Base-by-base conservation (phyloP, 2,329 filamentous ascomycete species). In the Diaporthe citriasiana region DNA sequence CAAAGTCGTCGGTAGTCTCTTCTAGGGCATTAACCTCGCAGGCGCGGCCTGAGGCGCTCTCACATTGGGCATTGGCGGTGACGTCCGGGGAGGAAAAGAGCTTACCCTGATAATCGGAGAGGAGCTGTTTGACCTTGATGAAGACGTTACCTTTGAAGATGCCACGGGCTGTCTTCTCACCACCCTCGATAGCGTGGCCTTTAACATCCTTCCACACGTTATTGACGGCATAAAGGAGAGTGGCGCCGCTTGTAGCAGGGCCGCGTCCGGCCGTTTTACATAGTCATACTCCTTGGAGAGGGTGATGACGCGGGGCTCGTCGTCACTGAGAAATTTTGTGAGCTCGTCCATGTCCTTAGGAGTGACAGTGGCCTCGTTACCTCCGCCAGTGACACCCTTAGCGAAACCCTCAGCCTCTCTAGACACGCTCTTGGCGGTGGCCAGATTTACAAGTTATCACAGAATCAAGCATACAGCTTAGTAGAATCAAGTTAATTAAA, bases 51-150 rank as follows among this genome's bases (percentile, higher is more conserved):
- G 33, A 27, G 27, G 51, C 27, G 27, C 27, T 33, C 51, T 55
- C 51, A 12, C 51, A 55, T 30, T 55, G 27, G 27, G 51, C 51
- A 22, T 55, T 55, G 51, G 51, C 33, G 51, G 51, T 22, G 51
- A n/a, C 51, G 17, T 55, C 27, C 2, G 51, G 51, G 17, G 51
- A 33, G 51, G 51, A 33, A 13, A 55, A 55, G 51, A 55, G 51
- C 51, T 9, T 30, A 15, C 51, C 51, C 27, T 55, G 15, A 30
- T 55, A 55, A 27, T 55, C 51, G 51, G 51, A 55, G 15, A 55
- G 27, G 17, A 55, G 51, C 51, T 55, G 51, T 30, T 55, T 55
- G 51, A 55, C 51, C 51, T 55, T 55, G 27, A 55, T 55, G 17
- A 55, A 55, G 15, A n/a, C 51, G 27, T 55, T 55, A 9, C 51